phyloP scores from a whole-genome alignment of 2,329 filamentous ascomycete genomes.

The Acrodontium crateriforme region DNA sequence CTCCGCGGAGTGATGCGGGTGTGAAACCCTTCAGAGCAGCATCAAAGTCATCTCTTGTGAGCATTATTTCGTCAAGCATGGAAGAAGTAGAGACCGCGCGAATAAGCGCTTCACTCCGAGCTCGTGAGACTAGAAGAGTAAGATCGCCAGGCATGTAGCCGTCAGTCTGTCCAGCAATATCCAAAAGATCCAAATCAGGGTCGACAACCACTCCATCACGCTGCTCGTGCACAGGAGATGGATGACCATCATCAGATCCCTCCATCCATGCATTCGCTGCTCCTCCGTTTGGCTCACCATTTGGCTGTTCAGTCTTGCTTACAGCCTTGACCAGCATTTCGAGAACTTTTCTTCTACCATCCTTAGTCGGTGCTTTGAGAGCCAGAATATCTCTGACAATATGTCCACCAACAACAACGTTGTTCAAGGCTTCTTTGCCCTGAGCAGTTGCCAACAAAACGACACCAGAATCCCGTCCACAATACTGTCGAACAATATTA shows the following conservation, averaged over 20 bases:
- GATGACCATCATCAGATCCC: constrained; percentile 39
- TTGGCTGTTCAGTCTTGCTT: constrained; percentile 4
- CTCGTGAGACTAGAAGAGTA: constrained; percentile 69
- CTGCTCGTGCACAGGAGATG: constrained; percentile 21
- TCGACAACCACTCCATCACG: constrained; percentile 58
- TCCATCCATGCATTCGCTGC: constrained; percentile 52
- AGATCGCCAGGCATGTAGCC: constrained; percentile 97
- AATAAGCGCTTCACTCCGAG: constrained; percentile 84
- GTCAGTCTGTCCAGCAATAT: constrained; percentile 85
- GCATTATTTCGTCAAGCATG: constrained; percentile 41
- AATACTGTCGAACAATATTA: constrained; percentile 71
- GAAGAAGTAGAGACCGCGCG: constrained; percentile 47
- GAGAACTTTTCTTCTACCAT: constrained; percentile 68
- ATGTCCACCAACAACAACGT: constrained; percentile 78
- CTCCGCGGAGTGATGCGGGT: constrained; percentile 84
- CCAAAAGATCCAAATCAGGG: constrained; percentile 71
- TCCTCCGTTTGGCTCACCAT: constrained; percentile 6
- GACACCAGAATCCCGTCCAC: constrained; percentile 63
- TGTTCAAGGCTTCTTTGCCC: constrained; percentile 83
- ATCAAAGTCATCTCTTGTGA: constrained; percentile 66
- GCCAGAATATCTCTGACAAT: constrained; percentile 83
- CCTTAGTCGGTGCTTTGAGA: constrained; percentile 84
- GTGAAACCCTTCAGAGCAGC: constrained; percentile 83
- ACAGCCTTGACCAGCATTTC: constrained; percentile 53
- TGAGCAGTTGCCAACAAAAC: constrained; percentile 84